A percentile compares a stretch with the other conserved stretches of the same genome.
Conservation (phyloP, 345 rosid species). For the Salix suchowensis region DNA sequence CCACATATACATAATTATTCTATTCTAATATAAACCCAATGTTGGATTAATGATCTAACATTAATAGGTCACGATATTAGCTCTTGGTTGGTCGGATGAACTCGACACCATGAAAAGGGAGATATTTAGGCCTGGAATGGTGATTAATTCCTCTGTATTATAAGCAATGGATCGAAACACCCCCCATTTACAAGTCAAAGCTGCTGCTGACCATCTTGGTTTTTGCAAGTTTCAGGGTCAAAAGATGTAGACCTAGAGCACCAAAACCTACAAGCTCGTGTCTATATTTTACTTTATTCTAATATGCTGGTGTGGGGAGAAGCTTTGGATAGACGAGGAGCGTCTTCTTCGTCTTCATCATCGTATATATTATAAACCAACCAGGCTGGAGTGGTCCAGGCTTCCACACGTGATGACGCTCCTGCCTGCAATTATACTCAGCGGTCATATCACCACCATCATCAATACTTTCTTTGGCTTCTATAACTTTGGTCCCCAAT, state of each 20-base stretch:
- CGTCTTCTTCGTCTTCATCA: background rate
- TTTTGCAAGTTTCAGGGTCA: conserved; percentile 1
- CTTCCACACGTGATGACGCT: conserved; percentile 76
- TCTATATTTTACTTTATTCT: no score
- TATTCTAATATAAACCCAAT: no score
- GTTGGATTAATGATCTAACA: no score
- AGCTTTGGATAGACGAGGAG: conserved; percentile 12
- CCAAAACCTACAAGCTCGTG: background rate
- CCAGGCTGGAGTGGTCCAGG: conserved; percentile 41
- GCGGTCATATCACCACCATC: conserved; percentile 21
- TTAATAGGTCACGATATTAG: no score
- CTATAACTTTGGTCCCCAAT: conserved; percentile 6
- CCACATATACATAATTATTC: no score
- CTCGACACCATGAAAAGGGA: no score
- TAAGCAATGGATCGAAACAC: background rate
- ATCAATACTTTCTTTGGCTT: conserved; percentile 25
- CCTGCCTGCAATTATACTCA: conserved; percentile 54
- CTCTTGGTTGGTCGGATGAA: no score
- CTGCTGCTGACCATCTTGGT: conserved; percentile 5
- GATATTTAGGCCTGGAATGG: no score
- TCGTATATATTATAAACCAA: background rate
- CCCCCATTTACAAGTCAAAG: conserved; percentile 2
- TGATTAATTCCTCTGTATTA: no score
- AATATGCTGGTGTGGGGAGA: no score
- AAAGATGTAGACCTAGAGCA: background rate